Percentiles rank a stretch among this genome's conserved stretches.
Evolutionary conservation across 805 yeast species (phyloP).

Genomic region (Lachancea lanzarotensis): DNA sequence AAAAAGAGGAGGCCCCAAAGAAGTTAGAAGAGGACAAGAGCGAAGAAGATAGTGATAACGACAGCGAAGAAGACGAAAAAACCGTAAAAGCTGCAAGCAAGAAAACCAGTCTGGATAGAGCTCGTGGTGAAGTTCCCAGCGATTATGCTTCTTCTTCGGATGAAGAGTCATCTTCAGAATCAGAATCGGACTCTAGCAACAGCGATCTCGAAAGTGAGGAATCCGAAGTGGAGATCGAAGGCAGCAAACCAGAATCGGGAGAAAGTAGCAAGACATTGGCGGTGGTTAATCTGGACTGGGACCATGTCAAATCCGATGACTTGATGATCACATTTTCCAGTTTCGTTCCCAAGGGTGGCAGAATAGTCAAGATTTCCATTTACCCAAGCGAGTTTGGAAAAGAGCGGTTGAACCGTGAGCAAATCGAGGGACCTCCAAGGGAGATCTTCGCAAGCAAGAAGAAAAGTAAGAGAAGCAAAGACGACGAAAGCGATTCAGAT

Average conservation of each 20-base stretch:
- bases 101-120: conserved; percentile 40
- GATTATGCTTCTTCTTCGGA: conserved; percentile 39
- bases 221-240: conserved; percentile 50
- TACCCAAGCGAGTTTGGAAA: conserved; percentile 92
- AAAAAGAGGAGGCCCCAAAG: conserved; percentile 35
- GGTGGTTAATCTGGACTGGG: conserved; percentile 97
- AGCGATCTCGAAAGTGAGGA: conserved; percentile 43
- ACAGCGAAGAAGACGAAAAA: conserved; percentile 12
- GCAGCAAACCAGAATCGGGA: conserved; percentile 67
- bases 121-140: conserved; percentile 59
- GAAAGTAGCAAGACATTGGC: conserved; percentile 82
- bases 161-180: conserved; percentile 38
- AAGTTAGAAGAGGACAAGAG: conserved; percentile 10
- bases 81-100: conserved; percentile 2
- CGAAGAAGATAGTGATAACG: conserved; percentile 13
- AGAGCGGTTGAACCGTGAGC: conserved; percentile 84
- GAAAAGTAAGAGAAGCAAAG: conserved; percentile 32
- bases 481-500: conserved; percentile 45
- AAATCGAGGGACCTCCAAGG: conserved; percentile 84
- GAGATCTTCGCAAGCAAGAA: conserved; percentile 59
- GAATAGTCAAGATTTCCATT: conserved; percentile 59
- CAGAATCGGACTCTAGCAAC: conserved; percentile 38
- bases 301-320: conserved; percentile 80
- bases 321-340: conserved; percentile 82
- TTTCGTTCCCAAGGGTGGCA: conserved; percentile 73